Conservation (phyloP, 495 filamentous ascomycete genomes). For the Tuber magnatum region DNA sequence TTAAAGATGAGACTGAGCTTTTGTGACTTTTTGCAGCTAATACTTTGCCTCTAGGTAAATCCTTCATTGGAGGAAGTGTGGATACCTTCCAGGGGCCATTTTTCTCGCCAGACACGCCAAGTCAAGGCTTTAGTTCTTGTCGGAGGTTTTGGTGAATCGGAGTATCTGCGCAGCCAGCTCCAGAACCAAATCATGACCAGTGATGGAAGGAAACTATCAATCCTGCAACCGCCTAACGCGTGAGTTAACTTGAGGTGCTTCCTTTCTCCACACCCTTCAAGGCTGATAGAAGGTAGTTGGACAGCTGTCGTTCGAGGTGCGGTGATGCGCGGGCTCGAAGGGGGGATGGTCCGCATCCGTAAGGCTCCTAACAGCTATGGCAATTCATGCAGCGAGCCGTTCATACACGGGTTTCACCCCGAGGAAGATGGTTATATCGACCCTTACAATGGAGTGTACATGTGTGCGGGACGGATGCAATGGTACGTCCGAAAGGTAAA, state of each 20-base stretch:
- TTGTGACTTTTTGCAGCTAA: too few relatives aligned
- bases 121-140: slow-evolving; percentile 52
- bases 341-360: slow-evolving; percentile 11
- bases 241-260: background rate
- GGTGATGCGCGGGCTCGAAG: slow-evolving; percentile 3
- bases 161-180: slow-evolving; percentile 58
- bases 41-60: too few relatives aligned
- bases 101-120: too few relatives aligned
- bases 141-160: slow-evolving; percentile 61
- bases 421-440: background rate
- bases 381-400: background rate
- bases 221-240: slow-evolving; percentile 19
- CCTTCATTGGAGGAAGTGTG: too few relatives aligned
- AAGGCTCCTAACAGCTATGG: slow-evolving; percentile 16
- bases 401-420: slow-evolving; percentile 10
- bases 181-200: slow-evolving; percentile 56
- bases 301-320: slow-evolving; percentile 24
- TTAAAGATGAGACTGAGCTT: too few relatives aligned
- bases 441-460: background rate
- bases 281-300: slow-evolving; percentile 16
- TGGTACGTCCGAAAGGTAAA: slow-evolving; percentile 20
- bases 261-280: background rate
- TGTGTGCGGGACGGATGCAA: slow-evolving; percentile 2
- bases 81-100: too few relatives aligned
- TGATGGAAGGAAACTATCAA: background rate